Percentiles rank a stretch among this genome's conserved stretches.
Conservation (phyloP, 78 protist species). For the Pirum gemmata region DNA sequence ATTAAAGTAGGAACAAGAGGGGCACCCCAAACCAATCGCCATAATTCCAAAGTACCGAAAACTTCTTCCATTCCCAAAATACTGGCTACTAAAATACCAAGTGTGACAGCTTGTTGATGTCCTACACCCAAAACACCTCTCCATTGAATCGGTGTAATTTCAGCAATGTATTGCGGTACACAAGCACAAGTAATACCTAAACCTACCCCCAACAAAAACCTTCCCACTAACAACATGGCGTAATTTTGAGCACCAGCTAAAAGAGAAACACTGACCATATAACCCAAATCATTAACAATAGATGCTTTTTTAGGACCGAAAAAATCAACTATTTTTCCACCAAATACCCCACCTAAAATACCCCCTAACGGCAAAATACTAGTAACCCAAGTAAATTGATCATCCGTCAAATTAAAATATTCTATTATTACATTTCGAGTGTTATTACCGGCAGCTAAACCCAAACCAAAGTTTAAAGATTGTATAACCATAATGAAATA, state of each 20-base stretch:
- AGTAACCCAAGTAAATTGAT: conserved; percentile 23
- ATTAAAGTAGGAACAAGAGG: neutral
- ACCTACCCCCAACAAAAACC: conserved; percentile 13
- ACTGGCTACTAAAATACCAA: conserved; percentile 30
- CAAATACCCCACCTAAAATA: conserved; percentile 21
- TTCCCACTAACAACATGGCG: conserved; percentile 25
- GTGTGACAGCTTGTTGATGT: conserved; percentile 22
- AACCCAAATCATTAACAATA: neutral
- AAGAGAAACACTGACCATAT: neutral
- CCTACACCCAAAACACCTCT: conserved; percentile 40
- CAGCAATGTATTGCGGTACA: conserved; percentile 14
- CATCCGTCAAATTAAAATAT: neutral
- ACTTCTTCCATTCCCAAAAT: conserved; percentile 24
- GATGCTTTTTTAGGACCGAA: neutral
- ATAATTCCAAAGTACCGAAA: neutral
- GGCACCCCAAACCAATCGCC: conserved; percentile 25
- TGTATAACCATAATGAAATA: conserved; percentile 1
- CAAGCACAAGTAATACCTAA: neutral
- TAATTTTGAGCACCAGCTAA: neutral
- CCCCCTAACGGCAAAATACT: conserved; percentile 34
- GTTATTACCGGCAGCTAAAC: neutral
- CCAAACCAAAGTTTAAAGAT: conserved; percentile 24
- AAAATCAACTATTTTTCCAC: neutral
- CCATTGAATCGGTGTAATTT: neutral
- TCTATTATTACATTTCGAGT: neutral